These are phyloP conservation scores for Carpinus fangiana DNA, from an alignment of 306 rosid genomes.

Conservation along the genomic window DNA sequence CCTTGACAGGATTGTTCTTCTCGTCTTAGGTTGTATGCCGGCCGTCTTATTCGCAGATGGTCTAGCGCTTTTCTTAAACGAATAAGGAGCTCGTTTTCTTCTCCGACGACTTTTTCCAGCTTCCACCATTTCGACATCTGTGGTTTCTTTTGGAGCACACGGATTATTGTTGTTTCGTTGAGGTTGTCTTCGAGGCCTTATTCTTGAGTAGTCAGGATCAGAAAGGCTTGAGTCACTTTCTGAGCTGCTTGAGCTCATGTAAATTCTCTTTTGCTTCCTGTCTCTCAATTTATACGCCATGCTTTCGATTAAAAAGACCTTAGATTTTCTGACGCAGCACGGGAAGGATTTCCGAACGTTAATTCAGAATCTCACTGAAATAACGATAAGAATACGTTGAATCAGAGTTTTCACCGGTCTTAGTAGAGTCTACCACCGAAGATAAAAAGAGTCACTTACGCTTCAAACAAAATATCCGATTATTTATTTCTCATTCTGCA, in stretches of 20 bases:
- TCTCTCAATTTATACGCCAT: constrained; percentile 29
- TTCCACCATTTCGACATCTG: neutral
- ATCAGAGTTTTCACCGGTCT: too few relatives aligned
- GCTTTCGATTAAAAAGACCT: neutral
- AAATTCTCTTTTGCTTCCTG: constrained; percentile 6
- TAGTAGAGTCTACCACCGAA: too few relatives aligned
- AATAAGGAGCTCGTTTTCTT: neutral
- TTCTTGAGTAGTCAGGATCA: constrained; percentile 24
- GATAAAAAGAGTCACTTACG: too few relatives aligned
- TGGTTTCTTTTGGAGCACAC: neutral
- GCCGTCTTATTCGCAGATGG: too few relatives aligned
- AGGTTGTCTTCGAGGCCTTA: neutral
- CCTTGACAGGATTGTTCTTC: constrained; percentile 40
- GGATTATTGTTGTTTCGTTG: neutral
- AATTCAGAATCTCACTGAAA: too few relatives aligned
- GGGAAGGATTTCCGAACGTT: too few relatives aligned
- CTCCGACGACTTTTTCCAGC: neutral
- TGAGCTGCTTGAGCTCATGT: neutral
- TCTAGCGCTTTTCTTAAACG: neutral
- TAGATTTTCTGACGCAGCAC: neutral
- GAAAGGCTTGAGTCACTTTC: constrained; percentile 16
- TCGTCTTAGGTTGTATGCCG: neutral
- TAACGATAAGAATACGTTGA: too few relatives aligned
- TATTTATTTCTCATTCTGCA: too few relatives aligned
- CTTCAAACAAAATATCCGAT: too few relatives aligned